Evolutionary conservation across 1,139 yeast species (phyloP), one percentile per base, ranked within the genome.

Genomic region (Geotrichum siamense): DNA sequence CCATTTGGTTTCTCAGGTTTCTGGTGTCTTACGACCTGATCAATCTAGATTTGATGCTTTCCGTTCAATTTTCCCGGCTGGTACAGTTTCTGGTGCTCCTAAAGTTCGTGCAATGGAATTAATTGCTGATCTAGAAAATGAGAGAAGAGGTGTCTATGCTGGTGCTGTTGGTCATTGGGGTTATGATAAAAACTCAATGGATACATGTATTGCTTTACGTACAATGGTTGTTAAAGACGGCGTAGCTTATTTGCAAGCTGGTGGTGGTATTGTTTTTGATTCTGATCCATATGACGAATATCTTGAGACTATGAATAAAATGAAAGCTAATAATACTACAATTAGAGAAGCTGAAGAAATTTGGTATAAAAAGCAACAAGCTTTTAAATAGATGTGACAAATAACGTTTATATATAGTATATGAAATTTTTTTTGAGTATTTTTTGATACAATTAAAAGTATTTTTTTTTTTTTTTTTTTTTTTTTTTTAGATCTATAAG

Each of bases 161-260:
- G 98, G 98, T 51, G 98, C 98, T 1, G 96, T 91, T n/a, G 98
- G 98, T 9, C 83, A 84, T 62, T 91, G 96, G 96, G 89, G 95
- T 1, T 91, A 87, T 61, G 95, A 86, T 58, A 86, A 93, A 15
- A 78, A 76, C 55, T 75, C 87, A 22, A 91, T 91, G 97, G 94
- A 91, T 60, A 91, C 97, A 0, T 91, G 98, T 67, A 91, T 91
- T 60, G 98, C 98, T 0, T 71, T 91, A 55, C 76, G 98, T 67
- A 91, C 98, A 1, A 91, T 91, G 97, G 91, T 91, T 33, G 83
- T 76, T 59, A 91, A 91, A 61, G 86, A 89, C 55, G 93, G 93
- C 16, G 71, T 76, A 37, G 97, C 96, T 0, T 91, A 87, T 59
- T 72, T 91, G 55, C 98, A 91, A 69, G 97, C 98, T 2, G 98